Evolutionary conservation across 2,329 filamentous ascomycete genomes (phyloP).

Genomic region (Endothia cerciana): DNA sequence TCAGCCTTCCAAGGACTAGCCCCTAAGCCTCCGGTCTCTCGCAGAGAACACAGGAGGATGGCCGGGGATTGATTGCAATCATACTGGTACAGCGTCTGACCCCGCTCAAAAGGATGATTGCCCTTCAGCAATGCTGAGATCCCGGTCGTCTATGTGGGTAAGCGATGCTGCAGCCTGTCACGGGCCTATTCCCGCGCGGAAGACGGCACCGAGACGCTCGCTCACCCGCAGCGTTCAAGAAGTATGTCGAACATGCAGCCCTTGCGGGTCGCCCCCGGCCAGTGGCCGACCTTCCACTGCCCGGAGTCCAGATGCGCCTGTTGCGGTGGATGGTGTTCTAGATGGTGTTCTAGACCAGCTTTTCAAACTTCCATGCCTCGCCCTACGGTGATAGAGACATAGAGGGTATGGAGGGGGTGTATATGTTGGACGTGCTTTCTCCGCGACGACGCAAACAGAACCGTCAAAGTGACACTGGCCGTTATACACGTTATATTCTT

Average conservation of each 20-base stretch:
- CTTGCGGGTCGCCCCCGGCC: background rate
- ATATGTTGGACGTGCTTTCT: background rate
- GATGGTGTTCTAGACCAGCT: slow-evolving; percentile 1
- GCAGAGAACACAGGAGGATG: background rate
- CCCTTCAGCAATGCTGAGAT: background rate
- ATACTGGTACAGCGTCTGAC: background rate
- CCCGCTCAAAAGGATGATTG: background rate
- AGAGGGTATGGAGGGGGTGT: background rate
- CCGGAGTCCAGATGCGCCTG: background rate
- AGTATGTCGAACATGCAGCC: slow-evolving; percentile 3
- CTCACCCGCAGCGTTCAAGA: slow-evolving; percentile 7
- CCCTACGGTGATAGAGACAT: background rate
- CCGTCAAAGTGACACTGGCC: background rate
- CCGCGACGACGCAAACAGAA: background rate
- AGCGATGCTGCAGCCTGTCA: slow-evolving; percentile 3
- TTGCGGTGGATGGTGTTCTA: background rate
- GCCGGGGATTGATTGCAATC: background rate
- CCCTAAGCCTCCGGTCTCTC: background rate
- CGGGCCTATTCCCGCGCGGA: slow-evolving; percentile 9
- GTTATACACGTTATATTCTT: background rate
- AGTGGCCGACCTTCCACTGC: background rate
- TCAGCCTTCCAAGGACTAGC: background rate
- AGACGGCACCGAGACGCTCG: slow-evolving; percentile 7
- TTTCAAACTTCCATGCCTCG: background rate
- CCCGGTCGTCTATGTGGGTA: background rate